phyloP scores from a whole-genome alignment of 371 early-diverging fungal genomes.

The Caulochytrium protostelioides region DNA sequence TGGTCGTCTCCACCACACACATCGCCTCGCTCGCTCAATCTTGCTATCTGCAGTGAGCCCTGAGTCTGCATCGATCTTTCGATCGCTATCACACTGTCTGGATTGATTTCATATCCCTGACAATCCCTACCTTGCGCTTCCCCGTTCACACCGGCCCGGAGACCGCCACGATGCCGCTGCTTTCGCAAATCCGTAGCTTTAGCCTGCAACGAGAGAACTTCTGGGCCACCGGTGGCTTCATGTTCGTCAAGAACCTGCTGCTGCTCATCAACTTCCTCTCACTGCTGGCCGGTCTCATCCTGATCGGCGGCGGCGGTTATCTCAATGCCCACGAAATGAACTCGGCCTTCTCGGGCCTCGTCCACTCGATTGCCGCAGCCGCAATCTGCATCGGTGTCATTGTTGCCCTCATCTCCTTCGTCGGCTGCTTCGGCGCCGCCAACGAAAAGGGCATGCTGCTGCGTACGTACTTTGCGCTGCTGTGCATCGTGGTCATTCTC shows the following conservation, averaged over 20 bases:
- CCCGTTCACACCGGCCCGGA: no score
- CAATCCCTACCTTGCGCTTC: no score
- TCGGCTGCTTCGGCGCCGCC: conserved; percentile 29
- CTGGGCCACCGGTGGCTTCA: conserved; percentile 18
- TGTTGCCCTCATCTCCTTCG: conserved; percentile 21
- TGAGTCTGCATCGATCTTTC: no score
- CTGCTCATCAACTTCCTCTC: conserved; percentile 27
- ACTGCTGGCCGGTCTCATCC: conserved; percentile 26
- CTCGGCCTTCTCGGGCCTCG: conserved; percentile 5
- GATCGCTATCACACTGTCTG: no score
- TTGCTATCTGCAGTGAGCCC: no score
- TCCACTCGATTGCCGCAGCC: conserved; percentile 13
- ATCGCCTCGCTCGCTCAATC: no score
- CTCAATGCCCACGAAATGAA: conserved; percentile 8
- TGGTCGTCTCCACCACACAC: no score
- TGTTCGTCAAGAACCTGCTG: conserved; percentile 26
- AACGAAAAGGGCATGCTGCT: conserved; percentile 31
- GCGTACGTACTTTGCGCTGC: conserved; percentile 27
- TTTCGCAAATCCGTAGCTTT: conserved; percentile 20
- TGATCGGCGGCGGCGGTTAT: conserved; percentile 22
- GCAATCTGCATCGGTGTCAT: conserved; percentile 22
- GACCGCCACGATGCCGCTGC: conserved; percentile 17
- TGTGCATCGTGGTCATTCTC: conserved; percentile 19
- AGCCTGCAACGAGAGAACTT: conserved; percentile 22
- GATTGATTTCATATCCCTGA: no score